phyloP scores from a whole-genome alignment of 768 basidiomycete species.

The Termitomyces sp. region DNA sequence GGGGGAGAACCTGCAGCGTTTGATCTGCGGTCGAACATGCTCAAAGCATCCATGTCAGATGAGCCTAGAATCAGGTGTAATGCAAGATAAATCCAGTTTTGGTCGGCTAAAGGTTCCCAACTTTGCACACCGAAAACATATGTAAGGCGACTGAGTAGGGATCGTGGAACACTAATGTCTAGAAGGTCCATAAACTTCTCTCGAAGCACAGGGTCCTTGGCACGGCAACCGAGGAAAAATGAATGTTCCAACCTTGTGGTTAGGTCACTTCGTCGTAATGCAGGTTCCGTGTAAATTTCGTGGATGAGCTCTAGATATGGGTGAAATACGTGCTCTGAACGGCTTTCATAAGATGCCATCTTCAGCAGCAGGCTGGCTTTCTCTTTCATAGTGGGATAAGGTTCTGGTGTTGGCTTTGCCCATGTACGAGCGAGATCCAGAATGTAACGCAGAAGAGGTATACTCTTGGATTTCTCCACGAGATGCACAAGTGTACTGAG shows the following conservation, averaged over 20 bases:
- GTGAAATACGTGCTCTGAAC: conserved; percentile 75
- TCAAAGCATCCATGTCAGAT: conserved; percentile 39
- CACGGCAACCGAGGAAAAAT: conserved; percentile 89
- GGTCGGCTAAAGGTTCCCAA: conserved; percentile 90
- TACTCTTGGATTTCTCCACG: conserved; percentile 86
- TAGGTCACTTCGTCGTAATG: conserved; percentile 85
- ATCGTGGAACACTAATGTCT: conserved; percentile 83
- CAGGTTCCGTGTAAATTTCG: conserved; percentile 89
- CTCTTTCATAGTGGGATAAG: conserved; percentile 92
- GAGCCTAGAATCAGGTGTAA: conserved; percentile 82
- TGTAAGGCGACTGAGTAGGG: conserved; percentile 75
- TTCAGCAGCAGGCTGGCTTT: conserved; percentile 86
- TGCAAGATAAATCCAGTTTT: conserved; percentile 93
- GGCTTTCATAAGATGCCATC: conserved; percentile 80
- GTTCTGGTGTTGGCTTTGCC: conserved; percentile 83
- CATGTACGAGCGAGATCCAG: conserved; percentile 85
- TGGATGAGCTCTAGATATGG: conserved; percentile 87
- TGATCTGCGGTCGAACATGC: conserved; percentile 37
- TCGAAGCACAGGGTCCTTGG: conserved; percentile 73
- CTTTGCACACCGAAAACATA: conserved; percentile 92
- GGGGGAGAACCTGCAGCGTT: conserved; percentile 25
- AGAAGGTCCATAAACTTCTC: conserved; percentile 87
- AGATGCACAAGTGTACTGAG: conserved; percentile 74
- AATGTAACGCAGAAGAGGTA: conserved; percentile 75
- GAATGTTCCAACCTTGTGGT: conserved; percentile 91